Conservation (phyloP, 2,329 filamentous ascomycete species). For the Fusarium newnesense region DNA sequence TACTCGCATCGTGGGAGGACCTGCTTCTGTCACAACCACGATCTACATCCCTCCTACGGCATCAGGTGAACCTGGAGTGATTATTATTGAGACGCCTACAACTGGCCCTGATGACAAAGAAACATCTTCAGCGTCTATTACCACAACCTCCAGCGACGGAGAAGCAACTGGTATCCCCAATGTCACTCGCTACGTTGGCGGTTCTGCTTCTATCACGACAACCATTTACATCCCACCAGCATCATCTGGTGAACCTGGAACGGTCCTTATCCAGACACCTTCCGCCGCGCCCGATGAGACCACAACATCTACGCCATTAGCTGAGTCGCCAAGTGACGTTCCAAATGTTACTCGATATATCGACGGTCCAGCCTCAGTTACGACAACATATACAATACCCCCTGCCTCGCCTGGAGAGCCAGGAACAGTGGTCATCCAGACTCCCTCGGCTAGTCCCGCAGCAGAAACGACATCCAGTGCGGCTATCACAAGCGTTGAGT, state of each 20-base stretch:
- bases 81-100: slow-evolving; percentile 15
- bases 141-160: fast-evolving
- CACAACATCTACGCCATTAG: neutral
- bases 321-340: neutral
- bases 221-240: slow-evolving; percentile 6
- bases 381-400: neutral
- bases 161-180: neutral
- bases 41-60: neutral
- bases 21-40: neutral
- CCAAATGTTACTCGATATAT: neutral
- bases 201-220: neutral
- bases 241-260: neutral
- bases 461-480: neutral
- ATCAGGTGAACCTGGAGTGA: neutral
- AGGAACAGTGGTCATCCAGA: slow-evolving; percentile 4
- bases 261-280: neutral
- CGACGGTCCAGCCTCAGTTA: neutral
- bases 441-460: neutral
- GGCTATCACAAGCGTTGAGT: neutral
- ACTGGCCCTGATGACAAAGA: neutral
- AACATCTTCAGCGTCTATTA: neutral
- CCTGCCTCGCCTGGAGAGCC: neutral
- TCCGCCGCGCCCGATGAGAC: neutral
- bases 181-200: neutral
- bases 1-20: neutral